Percentiles rank a stretch among this genome's conserved stretches.
These are phyloP conservation scores for Raddia guianensis DNA, from an alignment of 176 grass and related monocot genomes.

Conservation along the genomic window DNA sequence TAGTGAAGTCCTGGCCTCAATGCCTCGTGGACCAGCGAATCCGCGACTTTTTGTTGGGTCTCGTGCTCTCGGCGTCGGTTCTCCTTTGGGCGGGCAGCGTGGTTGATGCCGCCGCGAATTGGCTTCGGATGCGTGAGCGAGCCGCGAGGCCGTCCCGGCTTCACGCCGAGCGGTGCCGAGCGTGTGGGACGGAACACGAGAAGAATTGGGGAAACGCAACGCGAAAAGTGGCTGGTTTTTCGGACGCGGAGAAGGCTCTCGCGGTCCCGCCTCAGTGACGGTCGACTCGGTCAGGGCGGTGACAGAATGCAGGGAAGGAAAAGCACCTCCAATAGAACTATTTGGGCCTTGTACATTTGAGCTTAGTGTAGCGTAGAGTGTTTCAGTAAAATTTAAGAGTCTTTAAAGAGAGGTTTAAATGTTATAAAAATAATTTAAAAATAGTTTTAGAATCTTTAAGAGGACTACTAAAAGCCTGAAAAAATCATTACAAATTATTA, in stretches of 20 bases:
- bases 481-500: no score
- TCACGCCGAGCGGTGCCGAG: background rate
- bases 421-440: no score
- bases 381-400: no score
- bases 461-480: no score
- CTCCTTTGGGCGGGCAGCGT: background rate
- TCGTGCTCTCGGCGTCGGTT: background rate
- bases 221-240: background rate
- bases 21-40: background rate
- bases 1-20: no score
- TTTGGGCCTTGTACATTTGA: no score
- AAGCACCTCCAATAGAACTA: no score
- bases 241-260: background rate
- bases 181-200: background rate
- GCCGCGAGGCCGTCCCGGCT: no score
- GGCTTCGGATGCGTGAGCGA: background rate
- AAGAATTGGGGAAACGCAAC: background rate
- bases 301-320: background rate
- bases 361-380: no score
- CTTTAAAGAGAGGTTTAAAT: no score
- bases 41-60: background rate
- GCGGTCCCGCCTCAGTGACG: background rate
- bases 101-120: background rate
- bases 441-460: no score
- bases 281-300: background rate